These are phyloP conservation scores for Exophiala sideris DNA, from an alignment of 2,329 filamentous ascomycete species.

Conservation along the genomic window DNA sequence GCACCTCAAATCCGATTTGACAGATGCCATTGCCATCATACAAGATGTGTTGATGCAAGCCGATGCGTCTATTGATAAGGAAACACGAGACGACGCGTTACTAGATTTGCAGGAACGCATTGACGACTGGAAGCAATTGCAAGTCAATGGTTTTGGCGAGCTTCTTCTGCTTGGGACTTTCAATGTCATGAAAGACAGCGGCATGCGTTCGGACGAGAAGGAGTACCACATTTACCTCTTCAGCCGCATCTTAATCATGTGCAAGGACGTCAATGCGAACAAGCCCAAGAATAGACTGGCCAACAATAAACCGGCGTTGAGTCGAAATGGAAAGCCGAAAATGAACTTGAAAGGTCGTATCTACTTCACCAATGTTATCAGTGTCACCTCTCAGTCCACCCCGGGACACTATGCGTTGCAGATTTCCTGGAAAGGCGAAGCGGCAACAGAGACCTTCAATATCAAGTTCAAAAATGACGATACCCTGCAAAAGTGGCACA, in stretches of 20 bases:
- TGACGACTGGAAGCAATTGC: constrained; percentile 95
- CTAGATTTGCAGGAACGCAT: constrained; percentile 78
- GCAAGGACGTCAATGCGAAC: constrained; percentile 86
- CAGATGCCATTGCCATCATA: constrained; percentile 73
- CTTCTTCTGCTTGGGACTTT: constrained; percentile 86
- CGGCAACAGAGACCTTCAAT: constrained; percentile 93
- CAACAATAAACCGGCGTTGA: constrained; percentile 64
- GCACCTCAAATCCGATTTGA: constrained; percentile 67
- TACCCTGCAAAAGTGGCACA: constrained; percentile 87
- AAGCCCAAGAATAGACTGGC: constrained; percentile 69
- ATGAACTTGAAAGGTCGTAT: constrained; percentile 94
- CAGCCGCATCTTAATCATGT: constrained; percentile 90
- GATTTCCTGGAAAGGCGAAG: constrained; percentile 98
- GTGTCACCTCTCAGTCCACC: constrained; percentile 82
- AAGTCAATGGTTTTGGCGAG: constrained; percentile 85
- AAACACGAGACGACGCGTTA: constrained; percentile 77
- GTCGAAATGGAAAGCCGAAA: constrained; percentile 67
- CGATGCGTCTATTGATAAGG: constrained; percentile 85
- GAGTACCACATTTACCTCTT: constrained; percentile 98
- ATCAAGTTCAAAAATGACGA: constrained; percentile 93
- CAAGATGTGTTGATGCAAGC: constrained; percentile 78
- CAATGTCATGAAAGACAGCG: constrained; percentile 74
- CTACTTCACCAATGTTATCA: constrained; percentile 98
- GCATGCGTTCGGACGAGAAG: constrained; percentile 25
- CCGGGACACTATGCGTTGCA: constrained; percentile 92